Evolutionary conservation across 2,329 filamentous ascomycete species (phyloP).

Genomic region (Trichophyton equinum): DNA sequence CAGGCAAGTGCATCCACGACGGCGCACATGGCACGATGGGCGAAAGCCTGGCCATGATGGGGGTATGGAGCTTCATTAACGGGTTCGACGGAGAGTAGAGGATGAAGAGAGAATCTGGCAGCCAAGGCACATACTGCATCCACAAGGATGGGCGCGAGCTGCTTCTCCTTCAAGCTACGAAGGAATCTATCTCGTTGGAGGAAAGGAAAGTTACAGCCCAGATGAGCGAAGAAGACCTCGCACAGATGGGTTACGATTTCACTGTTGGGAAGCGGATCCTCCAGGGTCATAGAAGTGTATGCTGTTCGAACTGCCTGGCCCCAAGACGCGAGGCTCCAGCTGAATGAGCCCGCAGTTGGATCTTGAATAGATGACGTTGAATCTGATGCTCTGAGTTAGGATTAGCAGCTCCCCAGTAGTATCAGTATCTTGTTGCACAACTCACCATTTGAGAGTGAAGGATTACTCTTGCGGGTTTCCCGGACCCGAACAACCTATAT

Average conservation of each 20-base stretch:
- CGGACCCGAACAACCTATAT: slow-evolving; percentile 41
- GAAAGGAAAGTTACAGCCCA: slow-evolving; percentile 81
- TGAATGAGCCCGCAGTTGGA: slow-evolving; percentile 19
- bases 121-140: slow-evolving; percentile 75
- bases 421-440: background rate
- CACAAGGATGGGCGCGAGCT: slow-evolving; percentile 70
- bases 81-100: slow-evolving; percentile 35
- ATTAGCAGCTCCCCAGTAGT: background rate
- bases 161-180: slow-evolving; percentile 65
- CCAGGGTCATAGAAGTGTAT: slow-evolving; percentile 67
- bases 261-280: slow-evolving; percentile 56
- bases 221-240: slow-evolving; percentile 66
- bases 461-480: slow-evolving; percentile 36
- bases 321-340: slow-evolving; percentile 13
- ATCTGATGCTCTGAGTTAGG: slow-evolving; percentile 16
- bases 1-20: slow-evolving; percentile 73
- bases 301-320: slow-evolving; percentile 25
- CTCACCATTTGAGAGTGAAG: slow-evolving; percentile 29
- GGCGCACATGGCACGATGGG: slow-evolving; percentile 68
- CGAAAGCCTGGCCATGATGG: slow-evolving; percentile 65
- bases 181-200: slow-evolving; percentile 60
- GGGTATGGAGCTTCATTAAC: slow-evolving; percentile 35
- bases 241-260: slow-evolving; percentile 64
- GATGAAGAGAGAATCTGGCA: slow-evolving; percentile 60
- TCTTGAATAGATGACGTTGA: slow-evolving; percentile 27